Percentiles rank a stretch among this genome's conserved stretches.
phyloP scores from a whole-genome alignment of 176 grass and related monocot species.

The Otatea glauca region DNA sequence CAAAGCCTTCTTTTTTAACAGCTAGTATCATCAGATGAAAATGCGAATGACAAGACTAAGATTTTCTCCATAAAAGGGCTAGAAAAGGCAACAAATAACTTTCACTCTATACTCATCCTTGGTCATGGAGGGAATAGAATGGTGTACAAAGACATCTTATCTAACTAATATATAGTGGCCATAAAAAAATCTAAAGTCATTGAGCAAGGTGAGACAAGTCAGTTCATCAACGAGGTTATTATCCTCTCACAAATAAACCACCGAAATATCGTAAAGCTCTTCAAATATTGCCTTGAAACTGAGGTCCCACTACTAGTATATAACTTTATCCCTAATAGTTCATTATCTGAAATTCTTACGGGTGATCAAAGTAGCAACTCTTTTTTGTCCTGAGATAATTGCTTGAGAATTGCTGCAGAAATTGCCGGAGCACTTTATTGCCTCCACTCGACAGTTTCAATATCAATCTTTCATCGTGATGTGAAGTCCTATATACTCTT shows the following conservation, averaged over 20 bases:
- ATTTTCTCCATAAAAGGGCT: not conserved
- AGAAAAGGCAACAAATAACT: not conserved
- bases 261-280: not conserved
- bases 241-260: not conserved
- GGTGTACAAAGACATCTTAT: too few species aligned
- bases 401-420: constrained; percentile 7
- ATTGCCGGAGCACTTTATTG: constrained; percentile 3
- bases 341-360: constrained; percentile 27
- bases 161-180: not conserved
- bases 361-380: not conserved
- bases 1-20: not conserved
- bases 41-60: not conserved
- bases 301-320: not conserved
- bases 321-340: not conserved
- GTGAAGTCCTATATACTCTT: too few species aligned
- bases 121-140: too few species aligned
- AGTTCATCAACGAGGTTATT: not conserved
- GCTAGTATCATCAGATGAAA: constrained; percentile 26
- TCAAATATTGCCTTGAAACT: not conserved
- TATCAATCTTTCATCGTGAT: not conserved
- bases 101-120: too few species aligned
- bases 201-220: not conserved
- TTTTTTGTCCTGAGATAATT: not conserved
- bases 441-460: not conserved
- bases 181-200: not conserved